Evolutionary conservation across 2,329 filamentous ascomycete genomes (phyloP).

Genomic region (Colletotrichum sp.): DNA sequence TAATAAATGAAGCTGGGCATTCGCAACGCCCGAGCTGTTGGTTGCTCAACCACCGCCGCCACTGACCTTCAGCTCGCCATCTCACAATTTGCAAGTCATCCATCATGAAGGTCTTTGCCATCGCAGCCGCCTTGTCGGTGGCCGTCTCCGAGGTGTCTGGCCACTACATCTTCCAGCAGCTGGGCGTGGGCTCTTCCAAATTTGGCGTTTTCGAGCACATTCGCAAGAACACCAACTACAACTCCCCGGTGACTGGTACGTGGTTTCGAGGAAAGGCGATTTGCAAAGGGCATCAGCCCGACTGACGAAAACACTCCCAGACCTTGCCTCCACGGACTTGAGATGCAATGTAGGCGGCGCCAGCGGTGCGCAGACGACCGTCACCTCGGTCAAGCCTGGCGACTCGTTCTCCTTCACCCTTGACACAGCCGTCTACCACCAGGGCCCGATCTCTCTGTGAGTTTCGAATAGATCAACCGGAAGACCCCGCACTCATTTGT

Average conservation of each 20-base stretch:
- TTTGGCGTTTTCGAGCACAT: conserved; percentile 36
- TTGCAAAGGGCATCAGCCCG: background rate
- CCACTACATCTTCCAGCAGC: conserved; percentile 35
- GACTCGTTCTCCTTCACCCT: conserved; percentile 39
- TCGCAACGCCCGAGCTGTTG: background rate
- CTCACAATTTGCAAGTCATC: background rate
- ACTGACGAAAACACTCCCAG: conserved; percentile 15
- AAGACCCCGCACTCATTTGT: background rate
- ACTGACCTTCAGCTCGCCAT: background rate
- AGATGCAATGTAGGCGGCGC: conserved; percentile 42
- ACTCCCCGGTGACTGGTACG: conserved; percentile 37
- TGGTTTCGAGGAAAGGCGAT: no score
- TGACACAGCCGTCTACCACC: conserved; percentile 44
- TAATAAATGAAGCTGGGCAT: background rate
- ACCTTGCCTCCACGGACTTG: conserved; percentile 40
- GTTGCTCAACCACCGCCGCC: background rate
- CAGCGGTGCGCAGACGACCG: conserved; percentile 33
- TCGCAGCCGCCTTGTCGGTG: background rate
- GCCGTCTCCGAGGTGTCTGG: conserved; percentile 17
- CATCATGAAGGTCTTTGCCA: conserved; percentile 14
- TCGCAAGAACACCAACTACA: conserved; percentile 41
- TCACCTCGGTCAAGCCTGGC: conserved; percentile 35
- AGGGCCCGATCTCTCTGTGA: conserved; percentile 41
- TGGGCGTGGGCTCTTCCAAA: conserved; percentile 28
- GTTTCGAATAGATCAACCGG: conserved; percentile 14